These are phyloP conservation scores for Dimocarpus longan DNA, from an alignment of 345 rosid genomes.

Conservation along the genomic window DNA sequence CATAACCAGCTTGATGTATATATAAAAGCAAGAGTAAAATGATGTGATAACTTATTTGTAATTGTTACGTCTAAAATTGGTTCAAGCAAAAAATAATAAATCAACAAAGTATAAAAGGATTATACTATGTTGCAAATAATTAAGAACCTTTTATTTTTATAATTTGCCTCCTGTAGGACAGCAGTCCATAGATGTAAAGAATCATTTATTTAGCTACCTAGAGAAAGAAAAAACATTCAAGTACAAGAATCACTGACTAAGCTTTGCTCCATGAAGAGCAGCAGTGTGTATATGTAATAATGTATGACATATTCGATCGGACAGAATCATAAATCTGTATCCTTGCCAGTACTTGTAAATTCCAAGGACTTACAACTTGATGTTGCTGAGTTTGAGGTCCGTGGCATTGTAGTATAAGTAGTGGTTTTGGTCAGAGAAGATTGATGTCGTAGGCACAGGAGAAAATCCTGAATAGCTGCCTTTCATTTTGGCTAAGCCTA, in stretches of 20 bases:
- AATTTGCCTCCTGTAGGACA: background rate
- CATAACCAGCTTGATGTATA: too few species aligned
- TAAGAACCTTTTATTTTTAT: background rate
- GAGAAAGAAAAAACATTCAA: background rate
- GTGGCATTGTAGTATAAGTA: slow-evolving; percentile 26
- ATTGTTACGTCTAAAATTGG: too few species aligned
- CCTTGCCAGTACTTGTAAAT: background rate
- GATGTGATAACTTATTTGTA: too few species aligned
- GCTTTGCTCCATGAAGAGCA: background rate
- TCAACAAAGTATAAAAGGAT: too few species aligned
- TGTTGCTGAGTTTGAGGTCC: slow-evolving; percentile 3
- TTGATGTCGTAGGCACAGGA: slow-evolving; percentile 19
- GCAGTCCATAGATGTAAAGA: background rate
- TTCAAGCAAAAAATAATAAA: too few species aligned
- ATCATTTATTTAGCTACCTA: background rate
- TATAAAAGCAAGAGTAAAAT: too few species aligned
- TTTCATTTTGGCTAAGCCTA: slow-evolving; percentile 39
- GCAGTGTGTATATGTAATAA: background rate
- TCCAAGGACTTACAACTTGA: background rate
- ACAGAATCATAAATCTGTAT: background rate
- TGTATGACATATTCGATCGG: background rate
- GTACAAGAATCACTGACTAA: background rate
- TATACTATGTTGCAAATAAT: background rate
- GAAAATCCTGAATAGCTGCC: slow-evolving; percentile 39
- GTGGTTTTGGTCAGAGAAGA: slow-evolving; percentile 23